Evolutionary conservation across 2,329 filamentous ascomycete species (phyloP).

Genomic region (Diaporthe sp.): DNA sequence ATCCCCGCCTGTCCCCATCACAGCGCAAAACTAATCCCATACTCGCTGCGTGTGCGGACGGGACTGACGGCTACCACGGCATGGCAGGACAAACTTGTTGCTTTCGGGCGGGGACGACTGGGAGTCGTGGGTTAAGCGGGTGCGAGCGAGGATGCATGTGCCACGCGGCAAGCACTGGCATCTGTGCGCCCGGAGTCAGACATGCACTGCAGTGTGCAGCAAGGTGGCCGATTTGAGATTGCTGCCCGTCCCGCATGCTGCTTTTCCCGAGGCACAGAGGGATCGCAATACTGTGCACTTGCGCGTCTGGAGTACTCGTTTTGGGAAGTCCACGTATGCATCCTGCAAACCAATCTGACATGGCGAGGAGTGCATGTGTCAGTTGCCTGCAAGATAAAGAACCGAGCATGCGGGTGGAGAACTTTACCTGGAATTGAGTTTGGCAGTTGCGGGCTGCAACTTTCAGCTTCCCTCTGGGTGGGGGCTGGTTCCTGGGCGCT

Average conservation of each 20-base stretch:
- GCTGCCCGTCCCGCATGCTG: not conserved
- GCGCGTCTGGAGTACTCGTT: not conserved
- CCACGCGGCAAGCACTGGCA: slow-evolving; percentile 2
- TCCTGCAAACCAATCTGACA: not conserved
- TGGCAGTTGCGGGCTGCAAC: not conserved
- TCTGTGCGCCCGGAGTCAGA: slow-evolving; percentile 23
- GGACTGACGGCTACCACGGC: not conserved
- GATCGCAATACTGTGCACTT: not conserved
- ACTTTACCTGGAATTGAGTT: slow-evolving; percentile 10
- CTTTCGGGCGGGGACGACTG: not conserved
- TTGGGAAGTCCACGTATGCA: not conserved
- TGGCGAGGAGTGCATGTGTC: not conserved
- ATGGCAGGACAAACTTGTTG: not conserved
- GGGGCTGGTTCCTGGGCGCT: not conserved
- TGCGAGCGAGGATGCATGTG: slow-evolving; percentile 2
- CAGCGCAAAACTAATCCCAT: not conserved
- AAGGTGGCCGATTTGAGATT: not conserved
- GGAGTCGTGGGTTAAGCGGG: not conserved
- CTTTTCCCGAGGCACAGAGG: not conserved
- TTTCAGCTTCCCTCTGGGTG: not conserved
- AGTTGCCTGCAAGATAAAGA: not conserved
- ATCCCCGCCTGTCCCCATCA: not conserved
- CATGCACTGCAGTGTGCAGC: slow-evolving; percentile 1
- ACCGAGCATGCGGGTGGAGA: not conserved
- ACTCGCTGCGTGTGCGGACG: not conserved